phyloP scores from a whole-genome alignment of 495 filamentous ascomycete species.

The Tuber umbilicatum region DNA sequence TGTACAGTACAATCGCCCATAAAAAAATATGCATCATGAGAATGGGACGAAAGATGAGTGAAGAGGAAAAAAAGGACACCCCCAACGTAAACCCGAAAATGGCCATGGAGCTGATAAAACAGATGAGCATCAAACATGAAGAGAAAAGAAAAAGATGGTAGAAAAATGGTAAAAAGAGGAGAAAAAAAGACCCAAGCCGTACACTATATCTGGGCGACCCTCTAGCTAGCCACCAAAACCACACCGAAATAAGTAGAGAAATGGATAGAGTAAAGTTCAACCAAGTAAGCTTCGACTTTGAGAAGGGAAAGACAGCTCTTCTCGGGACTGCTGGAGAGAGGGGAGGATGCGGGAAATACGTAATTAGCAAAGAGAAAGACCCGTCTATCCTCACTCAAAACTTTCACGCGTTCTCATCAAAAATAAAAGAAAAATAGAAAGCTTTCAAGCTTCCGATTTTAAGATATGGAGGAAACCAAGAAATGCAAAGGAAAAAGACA shows the following conservation, averaged over 20 bases:
- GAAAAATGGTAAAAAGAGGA: neutral
- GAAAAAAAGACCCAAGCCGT: neutral
- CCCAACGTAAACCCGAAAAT: neutral
- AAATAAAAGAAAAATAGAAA: neutral
- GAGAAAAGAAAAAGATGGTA: neutral
- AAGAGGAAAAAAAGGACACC: neutral
- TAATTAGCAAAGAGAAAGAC: neutral
- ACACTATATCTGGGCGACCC: neutral
- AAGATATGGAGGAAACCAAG: neutral
- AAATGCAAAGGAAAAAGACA: constrained; percentile 7
- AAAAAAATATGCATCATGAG: neutral
- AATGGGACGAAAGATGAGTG: no score
- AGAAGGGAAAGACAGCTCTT: neutral
- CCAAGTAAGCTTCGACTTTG: neutral
- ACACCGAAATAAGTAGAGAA: neutral
- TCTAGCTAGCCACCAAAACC: neutral
- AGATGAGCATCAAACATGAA: neutral
- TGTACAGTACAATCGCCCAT: neutral
- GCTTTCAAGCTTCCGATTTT: neutral
- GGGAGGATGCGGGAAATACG: neutral
- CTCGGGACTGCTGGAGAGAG: neutral
- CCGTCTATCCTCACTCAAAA: neutral
- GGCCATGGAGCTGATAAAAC: neutral
- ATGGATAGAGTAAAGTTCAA: neutral
- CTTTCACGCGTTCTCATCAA: neutral